Evolutionary conservation across 768 basidiomycete genomes (phyloP).

Genomic region (Cyclocybe aegerita): DNA sequence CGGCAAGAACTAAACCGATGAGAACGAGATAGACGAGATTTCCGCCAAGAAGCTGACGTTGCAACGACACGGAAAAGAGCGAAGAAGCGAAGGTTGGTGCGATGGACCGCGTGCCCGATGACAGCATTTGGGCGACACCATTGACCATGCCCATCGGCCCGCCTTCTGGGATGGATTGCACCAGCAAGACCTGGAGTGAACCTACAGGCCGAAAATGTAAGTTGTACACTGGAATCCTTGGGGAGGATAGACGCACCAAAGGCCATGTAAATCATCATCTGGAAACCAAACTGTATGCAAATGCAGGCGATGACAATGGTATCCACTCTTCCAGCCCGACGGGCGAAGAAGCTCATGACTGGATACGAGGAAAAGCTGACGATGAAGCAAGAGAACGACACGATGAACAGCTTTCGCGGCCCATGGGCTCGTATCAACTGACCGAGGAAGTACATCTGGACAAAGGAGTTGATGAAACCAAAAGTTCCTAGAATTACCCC

Average conservation of each 20-base stretch:
- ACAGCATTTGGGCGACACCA: constrained; percentile 55
- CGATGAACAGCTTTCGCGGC: constrained; percentile 32
- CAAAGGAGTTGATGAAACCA: constrained; percentile 15
- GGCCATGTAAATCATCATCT: constrained; percentile 28
- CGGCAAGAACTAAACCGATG: constrained; percentile 24
- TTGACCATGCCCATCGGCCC: constrained; percentile 52
- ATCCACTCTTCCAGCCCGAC: constrained; percentile 33
- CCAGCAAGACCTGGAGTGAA: constrained; percentile 46
- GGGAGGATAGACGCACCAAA: constrained; percentile 27
- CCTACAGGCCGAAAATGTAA: constrained; percentile 29
- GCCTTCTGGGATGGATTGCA: constrained; percentile 39
- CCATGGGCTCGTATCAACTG: constrained; percentile 16
- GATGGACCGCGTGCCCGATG: constrained; percentile 47
- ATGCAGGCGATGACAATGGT: constrained; percentile 28
- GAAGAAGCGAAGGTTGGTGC: constrained; percentile 58
- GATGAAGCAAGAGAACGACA: constrained; percentile 23
- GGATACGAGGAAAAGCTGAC: constrained; percentile 32
- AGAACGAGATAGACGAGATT: constrained; percentile 43
- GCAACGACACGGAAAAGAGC: constrained; percentile 52
- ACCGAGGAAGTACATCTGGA: constrained; percentile 15
- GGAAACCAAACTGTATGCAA: constrained; percentile 29
- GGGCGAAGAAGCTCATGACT: constrained; percentile 30
- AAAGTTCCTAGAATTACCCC: constrained; percentile 51
- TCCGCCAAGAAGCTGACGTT: constrained; percentile 45
- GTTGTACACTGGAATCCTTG: neutral